phyloP scores from a whole-genome alignment of 78 protist genomes.

The Dictyostelium discoideum region DNA sequence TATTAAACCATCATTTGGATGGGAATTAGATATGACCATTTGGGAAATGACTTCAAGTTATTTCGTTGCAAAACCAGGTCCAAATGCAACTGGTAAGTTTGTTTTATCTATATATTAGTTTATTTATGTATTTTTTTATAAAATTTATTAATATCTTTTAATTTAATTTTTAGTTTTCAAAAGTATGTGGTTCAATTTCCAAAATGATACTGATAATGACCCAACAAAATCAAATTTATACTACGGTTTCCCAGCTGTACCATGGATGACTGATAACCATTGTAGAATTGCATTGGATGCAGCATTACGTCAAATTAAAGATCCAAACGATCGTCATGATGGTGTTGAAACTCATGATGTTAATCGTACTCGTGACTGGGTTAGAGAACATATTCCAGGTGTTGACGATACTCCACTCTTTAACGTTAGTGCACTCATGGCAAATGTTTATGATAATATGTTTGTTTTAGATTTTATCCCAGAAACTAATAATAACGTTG shows the following conservation, averaged over 20 bases:
- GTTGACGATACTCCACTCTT: neutral
- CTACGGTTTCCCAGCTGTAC: slow-evolving; percentile 26
- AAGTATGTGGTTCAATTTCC: slow-evolving; percentile 13
- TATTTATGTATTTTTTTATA: neutral
- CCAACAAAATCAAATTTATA: neutral
- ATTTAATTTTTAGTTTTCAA: neutral
- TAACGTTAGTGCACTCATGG: neutral
- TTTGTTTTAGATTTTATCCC: slow-evolving; percentile 22
- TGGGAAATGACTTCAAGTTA: slow-evolving; percentile 21
- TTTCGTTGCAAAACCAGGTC: neutral
- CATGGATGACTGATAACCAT: neutral
- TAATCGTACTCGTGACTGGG: neutral
- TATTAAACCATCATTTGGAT: slow-evolving; percentile 6
- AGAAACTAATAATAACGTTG: neutral
- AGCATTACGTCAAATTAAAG: slow-evolving; percentile 4
- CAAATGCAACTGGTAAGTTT: neutral
- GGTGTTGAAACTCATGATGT: neutral
- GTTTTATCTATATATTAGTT: neutral
- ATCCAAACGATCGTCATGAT: neutral
- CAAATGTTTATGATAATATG: slow-evolving; percentile 24
- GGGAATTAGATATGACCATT: slow-evolving; percentile 4
- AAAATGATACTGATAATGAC: neutral
- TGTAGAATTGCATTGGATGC: neutral
- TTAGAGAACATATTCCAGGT: neutral
- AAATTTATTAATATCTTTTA: neutral